A percentile compares a stretch with the other conserved stretches of the same genome.
These are phyloP conservation scores for Ambrosiella xylebori DNA, from an alignment of 2,329 filamentous ascomycete species.

Conservation along the genomic window DNA sequence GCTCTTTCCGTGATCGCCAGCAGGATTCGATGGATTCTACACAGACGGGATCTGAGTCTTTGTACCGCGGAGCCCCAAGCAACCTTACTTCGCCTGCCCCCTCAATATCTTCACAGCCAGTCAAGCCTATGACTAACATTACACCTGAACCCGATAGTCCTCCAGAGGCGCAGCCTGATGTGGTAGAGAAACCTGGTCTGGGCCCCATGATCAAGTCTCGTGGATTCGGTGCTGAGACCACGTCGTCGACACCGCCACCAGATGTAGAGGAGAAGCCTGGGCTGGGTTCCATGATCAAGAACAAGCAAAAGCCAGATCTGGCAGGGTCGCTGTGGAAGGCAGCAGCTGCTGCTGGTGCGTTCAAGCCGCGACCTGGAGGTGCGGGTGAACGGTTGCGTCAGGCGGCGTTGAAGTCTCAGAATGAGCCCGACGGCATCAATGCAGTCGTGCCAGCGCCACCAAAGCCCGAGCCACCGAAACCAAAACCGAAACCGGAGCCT, in stretches of 20 bases:
- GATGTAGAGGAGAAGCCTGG: slow-evolving; percentile 45
- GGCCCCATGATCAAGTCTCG: slow-evolving; percentile 70
- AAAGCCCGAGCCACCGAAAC: slow-evolving; percentile 20
- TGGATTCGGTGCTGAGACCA: slow-evolving; percentile 38
- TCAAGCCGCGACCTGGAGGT: slow-evolving; percentile 77
- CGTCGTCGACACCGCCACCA: slow-evolving; percentile 7
- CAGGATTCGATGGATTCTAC: slow-evolving; percentile 13
- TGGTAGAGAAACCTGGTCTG: slow-evolving; percentile 45
- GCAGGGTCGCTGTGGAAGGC: slow-evolving; percentile 67
- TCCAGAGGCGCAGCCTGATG: slow-evolving; percentile 14
- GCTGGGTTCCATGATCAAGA: slow-evolving; percentile 79
- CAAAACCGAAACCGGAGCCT: slow-evolving; percentile 19
- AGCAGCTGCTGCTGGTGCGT: slow-evolving; percentile 44
- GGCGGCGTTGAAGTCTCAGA: slow-evolving; percentile 36
- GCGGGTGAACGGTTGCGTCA: slow-evolving; percentile 63
- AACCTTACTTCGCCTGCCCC: slow-evolving; percentile 13
- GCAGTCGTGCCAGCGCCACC: slow-evolving; percentile 69
- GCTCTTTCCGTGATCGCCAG: slow-evolving; percentile 13
- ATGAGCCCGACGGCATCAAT: slow-evolving; percentile 77
- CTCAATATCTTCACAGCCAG: slow-evolving; percentile 11
- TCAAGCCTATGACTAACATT: slow-evolving; percentile 11
- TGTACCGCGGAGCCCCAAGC: slow-evolving; percentile 10
- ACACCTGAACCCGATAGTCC: slow-evolving; percentile 15
- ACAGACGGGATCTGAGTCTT: slow-evolving; percentile 4
- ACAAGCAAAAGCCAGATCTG: slow-evolving; percentile 56